These are phyloP conservation scores for Globisporangium canariense DNA, from an alignment of 352 stramenopile species.

Conservation along the genomic window DNA sequence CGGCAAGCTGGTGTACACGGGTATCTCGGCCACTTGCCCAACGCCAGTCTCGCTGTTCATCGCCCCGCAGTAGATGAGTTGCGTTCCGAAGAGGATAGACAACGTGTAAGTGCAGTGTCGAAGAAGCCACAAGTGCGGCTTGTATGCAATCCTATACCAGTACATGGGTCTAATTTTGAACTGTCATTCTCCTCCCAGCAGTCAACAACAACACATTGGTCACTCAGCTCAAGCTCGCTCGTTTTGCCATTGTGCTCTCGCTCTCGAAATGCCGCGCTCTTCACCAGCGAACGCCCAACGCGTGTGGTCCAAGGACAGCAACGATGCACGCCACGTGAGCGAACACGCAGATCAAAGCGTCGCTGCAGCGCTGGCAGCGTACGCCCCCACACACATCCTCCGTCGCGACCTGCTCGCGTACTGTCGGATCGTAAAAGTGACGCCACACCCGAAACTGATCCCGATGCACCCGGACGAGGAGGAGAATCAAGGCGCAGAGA, in stretches of 20 bases:
- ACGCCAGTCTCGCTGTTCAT: conserved; percentile 41
- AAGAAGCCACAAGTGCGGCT: background rate
- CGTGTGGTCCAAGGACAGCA: conserved; percentile 53
- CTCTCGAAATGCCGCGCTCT: conserved; percentile 7
- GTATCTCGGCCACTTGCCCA: conserved; percentile 24
- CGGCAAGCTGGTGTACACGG: conserved; percentile 32
- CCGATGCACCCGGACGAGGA: conserved; percentile 59
- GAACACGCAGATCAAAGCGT: conserved; percentile 17
- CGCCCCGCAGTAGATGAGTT: conserved; percentile 11
- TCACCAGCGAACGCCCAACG: background rate
- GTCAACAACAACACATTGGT: background rate
- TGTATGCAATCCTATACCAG: background rate
- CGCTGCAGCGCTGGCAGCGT: conserved; percentile 20
- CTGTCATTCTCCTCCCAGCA: background rate
- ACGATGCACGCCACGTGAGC: conserved; percentile 28
- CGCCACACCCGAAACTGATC: conserved; percentile 63
- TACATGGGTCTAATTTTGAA: background rate
- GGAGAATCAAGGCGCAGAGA: conserved; percentile 36
- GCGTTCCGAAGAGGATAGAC: background rate
- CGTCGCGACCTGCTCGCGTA: conserved; percentile 62
- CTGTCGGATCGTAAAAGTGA: conserved; percentile 46
- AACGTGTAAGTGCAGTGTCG: conserved; percentile 1
- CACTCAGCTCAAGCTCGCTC: background rate
- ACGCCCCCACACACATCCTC: conserved; percentile 34
- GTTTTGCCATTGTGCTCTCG: background rate